These are phyloP conservation scores for Termitomyces sp. DNA, from an alignment of 768 basidiomycete genomes.

Conservation along the genomic window DNA sequence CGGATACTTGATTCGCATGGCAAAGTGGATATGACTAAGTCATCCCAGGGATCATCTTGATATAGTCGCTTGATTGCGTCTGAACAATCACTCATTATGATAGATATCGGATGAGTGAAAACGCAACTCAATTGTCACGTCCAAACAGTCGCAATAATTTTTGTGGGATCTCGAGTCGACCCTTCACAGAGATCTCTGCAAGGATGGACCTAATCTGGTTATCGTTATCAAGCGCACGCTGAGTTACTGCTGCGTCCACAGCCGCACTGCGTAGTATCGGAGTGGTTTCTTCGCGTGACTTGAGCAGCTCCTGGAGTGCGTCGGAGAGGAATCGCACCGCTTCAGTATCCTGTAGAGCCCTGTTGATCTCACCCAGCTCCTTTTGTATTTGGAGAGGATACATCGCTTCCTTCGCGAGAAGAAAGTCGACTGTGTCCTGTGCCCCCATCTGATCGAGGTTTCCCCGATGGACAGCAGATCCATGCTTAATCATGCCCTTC, in stretches of 20 bases:
- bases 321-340: constrained; percentile 6
- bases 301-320: constrained; percentile 4
- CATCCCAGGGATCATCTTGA: neutral
- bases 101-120: neutral
- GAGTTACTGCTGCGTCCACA: neutral
- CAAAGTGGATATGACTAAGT: neutral
- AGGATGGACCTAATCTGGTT: constrained; percentile 3
- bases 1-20: neutral
- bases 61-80: neutral
- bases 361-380: constrained; percentile 9
- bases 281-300: constrained; percentile 5
- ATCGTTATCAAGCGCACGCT: constrained; percentile 4
- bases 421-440: constrained; percentile 12
- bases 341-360: constrained; percentile 5
- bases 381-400: constrained; percentile 10
- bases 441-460: constrained; percentile 7
- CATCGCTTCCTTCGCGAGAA: constrained; percentile 13
- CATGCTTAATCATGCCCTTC: constrained; percentile 9
- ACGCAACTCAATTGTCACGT: neutral
- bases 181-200: neutral
- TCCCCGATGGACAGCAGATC: constrained; percentile 7
- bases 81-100: too few relatives aligned
- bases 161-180: constrained; percentile 6
- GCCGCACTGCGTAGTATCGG: neutral
- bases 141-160: constrained; percentile 3